phyloP scores from a whole-genome alignment of 2,329 filamentous ascomycete genomes.

The Pseudofabraea citricarpa region DNA sequence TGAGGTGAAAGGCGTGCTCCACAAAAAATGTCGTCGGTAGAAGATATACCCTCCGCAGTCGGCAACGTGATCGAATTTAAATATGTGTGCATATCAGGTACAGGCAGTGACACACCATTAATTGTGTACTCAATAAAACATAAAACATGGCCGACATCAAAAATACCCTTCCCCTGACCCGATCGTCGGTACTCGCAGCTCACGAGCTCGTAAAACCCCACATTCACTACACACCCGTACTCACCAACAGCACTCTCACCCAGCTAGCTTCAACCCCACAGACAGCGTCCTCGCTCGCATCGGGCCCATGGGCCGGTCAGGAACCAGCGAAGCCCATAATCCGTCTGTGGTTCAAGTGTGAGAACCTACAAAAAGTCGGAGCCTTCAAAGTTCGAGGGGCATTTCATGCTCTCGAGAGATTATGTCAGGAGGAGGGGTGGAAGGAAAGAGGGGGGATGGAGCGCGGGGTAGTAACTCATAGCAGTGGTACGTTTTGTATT shows the following conservation, averaged over 20 bases:
- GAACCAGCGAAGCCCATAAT: constrained; percentile 60
- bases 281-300: constrained; percentile 43
- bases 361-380: constrained; percentile 85
- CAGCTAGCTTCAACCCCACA: constrained; percentile 70
- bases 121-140: too few species aligned
- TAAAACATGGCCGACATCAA: constrained; percentile 47
- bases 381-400: constrained; percentile 92
- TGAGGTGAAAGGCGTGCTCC: not conserved
- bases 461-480: constrained; percentile 83
- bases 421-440: constrained; percentile 59
- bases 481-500: constrained; percentile 58
- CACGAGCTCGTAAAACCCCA: constrained; percentile 67
- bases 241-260: constrained; percentile 74
- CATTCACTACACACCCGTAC: constrained; percentile 78
- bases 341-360: constrained; percentile 88
- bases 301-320: constrained; percentile 52
- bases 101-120: too few species aligned
- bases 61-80: too few species aligned
- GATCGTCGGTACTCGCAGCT: constrained; percentile 66
- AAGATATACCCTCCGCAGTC: constrained; percentile 12
- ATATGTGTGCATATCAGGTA: too few species aligned
- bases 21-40: not conserved
- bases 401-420: constrained; percentile 74
- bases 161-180: constrained; percentile 61
- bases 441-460: constrained; percentile 52